Evolutionary conservation across 2,329 filamentous ascomycete genomes (phyloP).

Genomic region (Claviceps cyperi): DNA sequence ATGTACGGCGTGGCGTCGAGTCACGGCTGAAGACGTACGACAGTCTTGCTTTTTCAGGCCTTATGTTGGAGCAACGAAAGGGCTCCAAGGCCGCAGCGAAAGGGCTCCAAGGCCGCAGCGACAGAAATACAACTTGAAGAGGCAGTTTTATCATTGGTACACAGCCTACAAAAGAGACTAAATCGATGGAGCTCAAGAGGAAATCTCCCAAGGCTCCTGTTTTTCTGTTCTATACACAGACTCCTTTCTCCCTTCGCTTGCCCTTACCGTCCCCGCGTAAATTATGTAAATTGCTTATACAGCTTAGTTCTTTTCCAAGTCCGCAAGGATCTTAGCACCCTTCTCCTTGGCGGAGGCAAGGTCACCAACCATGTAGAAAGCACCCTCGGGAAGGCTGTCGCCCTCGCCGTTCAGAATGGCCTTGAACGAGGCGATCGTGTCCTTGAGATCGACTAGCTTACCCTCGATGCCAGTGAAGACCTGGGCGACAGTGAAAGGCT

Average conservation of each 20-base stretch:
- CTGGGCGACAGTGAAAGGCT: constrained; percentile 85
- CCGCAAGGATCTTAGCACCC: constrained; percentile 99
- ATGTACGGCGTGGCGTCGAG: too few species aligned
- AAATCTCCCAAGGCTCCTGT: constrained; percentile 32
- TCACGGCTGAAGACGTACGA: too few species aligned
- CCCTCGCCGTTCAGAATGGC: constrained; percentile 87
- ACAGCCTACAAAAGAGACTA: constrained; percentile 47
- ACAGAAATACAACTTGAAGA: constrained; percentile 18
- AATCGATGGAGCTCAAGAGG: constrained; percentile 36
- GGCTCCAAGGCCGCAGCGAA: neutral
- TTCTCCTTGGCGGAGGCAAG: constrained; percentile 84
- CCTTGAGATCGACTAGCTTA: constrained; percentile 93
- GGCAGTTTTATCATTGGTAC: constrained; percentile 42
- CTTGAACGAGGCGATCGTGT: constrained; percentile 97
- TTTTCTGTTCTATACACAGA: constrained; percentile 46
- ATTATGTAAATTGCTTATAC: constrained; percentile 17
- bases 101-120: neutral
- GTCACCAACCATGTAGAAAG: constrained; percentile 97
- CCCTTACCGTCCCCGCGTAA: constrained; percentile 18
- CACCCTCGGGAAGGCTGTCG: constrained; percentile 88
- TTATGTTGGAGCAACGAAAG: too few species aligned
- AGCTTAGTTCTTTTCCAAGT: constrained; percentile 55
- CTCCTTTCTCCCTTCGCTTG: constrained; percentile 15
- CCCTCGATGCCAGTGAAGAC: constrained; percentile 92
- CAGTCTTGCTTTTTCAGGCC: neutral